phyloP scores from a whole-genome alignment of 176 grass and related monocot species.

The Pontederia paniculata region DNA sequence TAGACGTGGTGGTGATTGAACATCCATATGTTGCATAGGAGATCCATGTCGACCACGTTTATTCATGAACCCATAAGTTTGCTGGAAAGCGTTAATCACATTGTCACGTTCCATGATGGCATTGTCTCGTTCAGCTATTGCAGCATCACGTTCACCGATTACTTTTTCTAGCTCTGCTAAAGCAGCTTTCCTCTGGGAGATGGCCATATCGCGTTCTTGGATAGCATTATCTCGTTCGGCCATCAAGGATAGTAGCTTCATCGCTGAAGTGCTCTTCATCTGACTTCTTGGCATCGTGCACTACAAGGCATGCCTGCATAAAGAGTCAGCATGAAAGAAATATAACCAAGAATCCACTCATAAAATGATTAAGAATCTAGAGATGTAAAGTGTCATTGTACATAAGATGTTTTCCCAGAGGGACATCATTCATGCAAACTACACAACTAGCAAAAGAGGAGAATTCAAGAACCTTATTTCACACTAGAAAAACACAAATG shows the following conservation, averaged over 20 bases:
- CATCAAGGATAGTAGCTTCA: constrained; percentile 51
- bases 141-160: constrained; percentile 62
- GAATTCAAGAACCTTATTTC: no score
- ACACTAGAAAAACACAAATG: no score
- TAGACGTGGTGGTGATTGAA: constrained; percentile 49
- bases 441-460: no score
- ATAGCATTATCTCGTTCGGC: constrained; percentile 70
- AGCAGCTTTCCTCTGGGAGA: constrained; percentile 80
- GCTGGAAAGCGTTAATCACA: constrained; percentile 55
- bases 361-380: neutral
- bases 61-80: constrained; percentile 44
- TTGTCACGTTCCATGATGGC: constrained; percentile 76
- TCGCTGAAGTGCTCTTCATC: constrained; percentile 57
- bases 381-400: neutral
- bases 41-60: constrained; percentile 27
- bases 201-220: constrained; percentile 60
- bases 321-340: neutral
- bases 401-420: no score
- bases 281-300: constrained; percentile 13
- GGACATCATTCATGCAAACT: no score
- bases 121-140: constrained; percentile 55
- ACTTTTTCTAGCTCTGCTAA: constrained; percentile 73
- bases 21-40: constrained; percentile 40
- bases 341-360: no score
- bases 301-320: neutral